Base-by-base conservation (phyloP, 306 rosid species). In the Dicorynia guianensis region DNA sequence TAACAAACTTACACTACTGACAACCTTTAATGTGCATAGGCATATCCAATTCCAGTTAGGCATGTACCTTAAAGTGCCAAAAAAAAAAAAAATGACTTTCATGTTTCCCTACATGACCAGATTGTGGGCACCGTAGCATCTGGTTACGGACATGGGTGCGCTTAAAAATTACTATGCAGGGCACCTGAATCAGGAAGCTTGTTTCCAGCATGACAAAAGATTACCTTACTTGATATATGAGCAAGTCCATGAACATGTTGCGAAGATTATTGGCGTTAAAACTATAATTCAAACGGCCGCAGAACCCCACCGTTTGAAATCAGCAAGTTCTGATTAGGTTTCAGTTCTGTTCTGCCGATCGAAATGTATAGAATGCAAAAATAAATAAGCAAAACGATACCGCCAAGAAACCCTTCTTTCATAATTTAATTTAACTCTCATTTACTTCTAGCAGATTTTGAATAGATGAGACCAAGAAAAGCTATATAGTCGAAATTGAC, bases 141-240 rank as follows among this genome's bases (percentile, higher is more conserved):
- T 36, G 33, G 13, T 15, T 61, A 50, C 30, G 43, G 43, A 36
- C 63, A 56, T 56, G 69, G 40, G 65, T 56, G 58, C 19, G 63
- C 49, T n/a, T 1, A 33, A 4, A 25, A 43, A 49, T 53, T 19
- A 54, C 64, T 36, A 44, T 47, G 38, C 34, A 70, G 3, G 54
- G 55, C 40, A 69, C 58, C 62, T 25, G 77, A 36, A 52, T 76
- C 74, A 30, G 65, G 71, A 81, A 48, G n/a, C 20, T 69, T 50
- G 46, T 25, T 57, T 13, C 52, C 71, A 70, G 71, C 64, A 71
- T 38, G 79, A 43, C 75, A 76, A 71, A 34, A 64, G 7, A 66
- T 12, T 14, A 38, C 25, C 33, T 53, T 5, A 53, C 12, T 20
- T 13, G n/a, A 43, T 64, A 40, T 64, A 14, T 0, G 9, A 25